Percentiles rank a stretch among this genome's conserved stretches.
Conservation (phyloP, 2,329 filamentous ascomycete species). For the Hymenoscyphus linearis region DNA sequence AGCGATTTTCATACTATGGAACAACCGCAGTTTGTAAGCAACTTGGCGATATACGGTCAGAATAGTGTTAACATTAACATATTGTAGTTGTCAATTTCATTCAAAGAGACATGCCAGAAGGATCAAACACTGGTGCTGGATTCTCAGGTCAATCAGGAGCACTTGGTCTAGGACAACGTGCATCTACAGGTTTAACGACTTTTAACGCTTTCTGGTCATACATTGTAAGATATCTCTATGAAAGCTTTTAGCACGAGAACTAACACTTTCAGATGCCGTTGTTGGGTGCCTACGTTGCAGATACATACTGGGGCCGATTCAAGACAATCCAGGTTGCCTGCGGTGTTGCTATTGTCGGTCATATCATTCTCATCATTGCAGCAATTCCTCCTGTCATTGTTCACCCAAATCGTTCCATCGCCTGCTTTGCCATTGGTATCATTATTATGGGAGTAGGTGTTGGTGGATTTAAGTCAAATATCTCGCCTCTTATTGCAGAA, state of each 20-base stretch:
- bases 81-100: slow-evolving; percentile 8
- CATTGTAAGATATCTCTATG: slow-evolving; percentile 22
- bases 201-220: slow-evolving; percentile 50
- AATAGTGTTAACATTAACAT: background rate
- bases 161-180: slow-evolving; percentile 43
- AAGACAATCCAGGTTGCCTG: slow-evolving; percentile 52
- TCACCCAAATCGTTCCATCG: slow-evolving; percentile 38
- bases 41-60: background rate
- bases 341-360: slow-evolving; percentile 43
- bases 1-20: slow-evolving; percentile 59
- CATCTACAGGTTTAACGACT: slow-evolving; percentile 43
- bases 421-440: slow-evolving; percentile 46
- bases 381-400: slow-evolving; percentile 44
- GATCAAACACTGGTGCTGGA: slow-evolving; percentile 8
- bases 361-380: slow-evolving; percentile 49
- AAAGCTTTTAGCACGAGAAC: background rate
- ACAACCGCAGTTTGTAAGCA: slow-evolving; percentile 54
- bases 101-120: slow-evolving; percentile 7
- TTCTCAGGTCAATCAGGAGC: slow-evolving; percentile 32
- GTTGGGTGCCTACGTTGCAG: slow-evolving; percentile 49
- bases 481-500: slow-evolving; percentile 32
- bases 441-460: slow-evolving; percentile 41
- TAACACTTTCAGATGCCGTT: slow-evolving; percentile 35
- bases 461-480: slow-evolving; percentile 40
- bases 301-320: slow-evolving; percentile 55